Percentiles rank a stretch among this genome's conserved stretches.
These are phyloP conservation scores for Luffa acutangula DNA, from an alignment of 306 rosid species.

Conservation along the genomic window DNA sequence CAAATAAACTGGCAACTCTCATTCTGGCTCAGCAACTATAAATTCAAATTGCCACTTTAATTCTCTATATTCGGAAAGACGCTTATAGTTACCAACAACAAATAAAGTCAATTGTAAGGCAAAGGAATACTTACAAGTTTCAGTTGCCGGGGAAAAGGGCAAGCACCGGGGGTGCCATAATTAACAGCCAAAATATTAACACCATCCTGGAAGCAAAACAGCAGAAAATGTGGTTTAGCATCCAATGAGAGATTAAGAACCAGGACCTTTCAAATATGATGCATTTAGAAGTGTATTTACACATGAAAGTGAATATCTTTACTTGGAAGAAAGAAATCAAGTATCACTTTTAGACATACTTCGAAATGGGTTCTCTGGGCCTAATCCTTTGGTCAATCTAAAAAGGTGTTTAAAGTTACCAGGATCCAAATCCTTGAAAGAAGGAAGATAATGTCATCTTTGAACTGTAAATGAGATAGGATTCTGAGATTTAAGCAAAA, in stretches of 20 bases:
- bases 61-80: background rate
- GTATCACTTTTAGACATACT: background rate
- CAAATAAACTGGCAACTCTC: background rate
- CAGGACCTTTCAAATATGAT: background rate
- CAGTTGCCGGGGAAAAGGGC: conserved; percentile 73
- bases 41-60: background rate
- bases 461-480: background rate
- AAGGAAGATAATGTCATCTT: background rate
- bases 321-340: background rate
- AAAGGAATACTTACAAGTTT: conserved; percentile 45
- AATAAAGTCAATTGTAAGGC: conserved; percentile 9
- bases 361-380: background rate
- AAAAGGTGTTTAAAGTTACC: background rate
- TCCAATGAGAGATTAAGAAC: background rate
- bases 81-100: conserved; percentile 1
- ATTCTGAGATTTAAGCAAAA: background rate
- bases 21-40: background rate
- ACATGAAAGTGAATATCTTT: background rate
- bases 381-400: background rate
- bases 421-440: background rate
- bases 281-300: background rate
- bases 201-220: conserved; percentile 57
- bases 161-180: conserved; percentile 79
- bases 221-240: background rate
- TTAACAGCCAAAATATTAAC: conserved; percentile 71